phyloP scores from a whole-genome alignment of 495 filamentous ascomycete species.

The Hypoxylon crocopeplum region DNA sequence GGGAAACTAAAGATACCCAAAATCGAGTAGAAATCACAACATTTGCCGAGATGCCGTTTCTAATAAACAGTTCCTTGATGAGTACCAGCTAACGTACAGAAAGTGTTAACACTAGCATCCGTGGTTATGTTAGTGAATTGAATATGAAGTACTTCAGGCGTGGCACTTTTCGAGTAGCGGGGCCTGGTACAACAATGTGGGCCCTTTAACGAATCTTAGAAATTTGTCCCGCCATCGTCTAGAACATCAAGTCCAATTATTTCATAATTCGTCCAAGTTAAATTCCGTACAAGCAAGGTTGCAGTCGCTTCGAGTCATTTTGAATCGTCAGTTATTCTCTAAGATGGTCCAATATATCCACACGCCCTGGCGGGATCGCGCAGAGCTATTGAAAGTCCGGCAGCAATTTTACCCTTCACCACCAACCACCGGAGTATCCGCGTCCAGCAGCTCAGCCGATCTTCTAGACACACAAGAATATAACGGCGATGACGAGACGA shows the following conservation, averaged over 20 bases:
- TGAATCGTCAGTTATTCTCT: not conserved
- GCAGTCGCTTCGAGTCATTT: not conserved
- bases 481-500: slow-evolving; percentile 19
- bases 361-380: slow-evolving; percentile 76
- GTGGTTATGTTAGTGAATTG: not conserved
- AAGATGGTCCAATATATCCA: slow-evolving; percentile 76
- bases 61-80: too few relatives aligned
- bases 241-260: not conserved
- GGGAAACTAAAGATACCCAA: not conserved
- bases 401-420: slow-evolving; percentile 65
- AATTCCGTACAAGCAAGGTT: slow-evolving; percentile 2
- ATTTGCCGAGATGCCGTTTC: not conserved
- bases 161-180: not conserved
- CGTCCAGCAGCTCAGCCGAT: slow-evolving; percentile 8
- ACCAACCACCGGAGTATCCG: not conserved
- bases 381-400: slow-evolving; percentile 71
- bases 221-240: not conserved
- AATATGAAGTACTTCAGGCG: not conserved
- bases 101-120: too few relatives aligned
- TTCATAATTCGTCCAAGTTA: not conserved
- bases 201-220: slow-evolving; percentile 5
- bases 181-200: slow-evolving; percentile 2
- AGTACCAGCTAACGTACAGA: too few relatives aligned
- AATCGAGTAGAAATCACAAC: not conserved
- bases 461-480: slow-evolving; percentile 7